Evolutionary conservation across 2,329 filamentous ascomycete species (phyloP).

Genomic region (Epichloe sylvatica): DNA sequence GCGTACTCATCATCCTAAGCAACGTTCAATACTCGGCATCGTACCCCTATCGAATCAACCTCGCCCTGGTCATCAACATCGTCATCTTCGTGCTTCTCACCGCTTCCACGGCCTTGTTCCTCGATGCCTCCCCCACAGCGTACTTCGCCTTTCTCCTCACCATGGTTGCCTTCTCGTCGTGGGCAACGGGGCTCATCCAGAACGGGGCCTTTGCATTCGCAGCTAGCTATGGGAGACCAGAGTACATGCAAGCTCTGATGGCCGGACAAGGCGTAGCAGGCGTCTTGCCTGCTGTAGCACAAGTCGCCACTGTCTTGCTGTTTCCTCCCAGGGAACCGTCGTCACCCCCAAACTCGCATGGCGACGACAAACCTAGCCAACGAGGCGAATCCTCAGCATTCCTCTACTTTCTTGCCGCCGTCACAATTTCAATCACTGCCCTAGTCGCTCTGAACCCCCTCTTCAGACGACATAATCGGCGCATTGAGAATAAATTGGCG

Average conservation of each 20-base stretch:
- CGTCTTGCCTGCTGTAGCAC: slow-evolving; percentile 73
- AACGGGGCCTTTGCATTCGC: slow-evolving; percentile 92
- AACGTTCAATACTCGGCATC: slow-evolving; percentile 70
- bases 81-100: slow-evolving; percentile 64
- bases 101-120: slow-evolving; percentile 59
- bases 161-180: slow-evolving; percentile 67
- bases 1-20: slow-evolving; percentile 60
- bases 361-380: slow-evolving; percentile 9
- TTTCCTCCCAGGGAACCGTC: slow-evolving; percentile 25
- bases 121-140: slow-evolving; percentile 44
- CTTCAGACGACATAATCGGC: slow-evolving; percentile 42
- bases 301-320: slow-evolving; percentile 67
- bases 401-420: slow-evolving; percentile 81
- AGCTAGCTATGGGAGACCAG: slow-evolving; percentile 65
- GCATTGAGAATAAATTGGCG: slow-evolving; percentile 35
- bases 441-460: slow-evolving; percentile 65
- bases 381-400: slow-evolving; percentile 51
- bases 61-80: slow-evolving; percentile 65
- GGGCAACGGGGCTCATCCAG: slow-evolving; percentile 74
- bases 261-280: slow-evolving; percentile 84
- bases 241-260: slow-evolving; percentile 96
- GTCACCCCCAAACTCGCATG: slow-evolving; percentile 3
- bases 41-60: slow-evolving; percentile 74
- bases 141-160: slow-evolving; percentile 75
- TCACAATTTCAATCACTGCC: slow-evolving; percentile 55